Base-by-base conservation (phyloP, 2,329 filamentous ascomycete species). In the Neodidymelliopsis sp. region DNA sequence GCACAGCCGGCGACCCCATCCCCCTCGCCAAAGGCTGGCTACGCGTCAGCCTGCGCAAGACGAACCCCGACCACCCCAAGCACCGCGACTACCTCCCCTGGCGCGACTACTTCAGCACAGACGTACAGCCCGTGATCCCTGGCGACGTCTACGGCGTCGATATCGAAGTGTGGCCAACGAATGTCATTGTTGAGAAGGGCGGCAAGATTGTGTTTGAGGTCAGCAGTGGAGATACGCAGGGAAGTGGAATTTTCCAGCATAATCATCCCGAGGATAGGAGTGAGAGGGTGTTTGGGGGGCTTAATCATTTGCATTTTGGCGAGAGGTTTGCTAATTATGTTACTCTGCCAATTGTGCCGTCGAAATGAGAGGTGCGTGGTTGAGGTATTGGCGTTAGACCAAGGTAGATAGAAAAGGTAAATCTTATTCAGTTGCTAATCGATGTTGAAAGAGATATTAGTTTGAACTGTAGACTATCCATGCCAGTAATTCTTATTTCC, bases 1-100 rank as follows among this genome's bases (percentile, higher is more conserved):
- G 85, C 24, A 86, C 85, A 2, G 82, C 83, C 0, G 84, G 85
- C 10, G 85, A 87, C 51, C 79, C 82, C 0, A 78, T 87, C 0
- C 85, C 85, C 0, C 73, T 87, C 0, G 77, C 79, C 41, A 88
- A 87, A 66, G 85, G 84, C 16, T 88, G 84, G 84, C 78, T 87
- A 8, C 78, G 84, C 1, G 77, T 80, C 9, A 81, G 77, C 24
- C 69, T 85, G 13, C 79, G 84, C 15, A 83, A 82, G 61, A 77
- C 80, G 3, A 76, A 84, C 49, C 60, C 71, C 0, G 59, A 77
- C 5, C 74, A 85, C 58, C 76, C 77, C 0, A 79, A 77, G 53
- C 77, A 86, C 59, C 72, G 79, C 4, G 58, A 74, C 0, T 85
- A 78, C 61, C 71, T 86, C 10, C 84, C 84, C 2, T 77, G 81